phyloP scores from a whole-genome alignment of 2,329 filamentous ascomycete species.

The Fusarium sp. region DNA sequence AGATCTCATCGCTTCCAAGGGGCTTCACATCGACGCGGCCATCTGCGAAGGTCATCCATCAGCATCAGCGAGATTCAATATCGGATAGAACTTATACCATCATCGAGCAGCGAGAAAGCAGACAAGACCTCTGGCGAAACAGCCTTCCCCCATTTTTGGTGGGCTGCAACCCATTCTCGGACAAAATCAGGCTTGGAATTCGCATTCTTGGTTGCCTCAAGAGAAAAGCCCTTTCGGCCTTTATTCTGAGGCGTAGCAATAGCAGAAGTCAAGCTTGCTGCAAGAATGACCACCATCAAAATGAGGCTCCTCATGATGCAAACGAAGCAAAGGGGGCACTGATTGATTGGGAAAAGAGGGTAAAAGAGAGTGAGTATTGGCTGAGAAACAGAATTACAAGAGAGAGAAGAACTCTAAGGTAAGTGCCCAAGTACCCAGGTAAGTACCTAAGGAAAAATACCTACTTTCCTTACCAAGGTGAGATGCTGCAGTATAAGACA shows the following conservation, averaged over 20 bases:
- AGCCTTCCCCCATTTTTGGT: conserved; percentile 53
- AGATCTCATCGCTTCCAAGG: conserved; percentile 59
- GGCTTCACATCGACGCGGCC: conserved; percentile 54
- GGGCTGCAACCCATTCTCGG: conserved; percentile 52
- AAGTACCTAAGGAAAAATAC: too few relatives aligned
- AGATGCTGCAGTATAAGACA: background rate
- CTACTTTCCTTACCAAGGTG: too few relatives aligned
- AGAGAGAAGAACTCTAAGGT: background rate
- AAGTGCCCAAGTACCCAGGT: too few relatives aligned
- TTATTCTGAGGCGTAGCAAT: conserved; percentile 22
- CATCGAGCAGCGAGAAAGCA: conserved; percentile 49
- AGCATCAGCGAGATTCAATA: background rate
- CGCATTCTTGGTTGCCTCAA: conserved; percentile 45
- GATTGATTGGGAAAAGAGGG: background rate
- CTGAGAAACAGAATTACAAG: background rate
- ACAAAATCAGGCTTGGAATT: conserved; percentile 50
- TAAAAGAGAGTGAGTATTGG: background rate
- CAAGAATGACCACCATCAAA: conserved; percentile 34
- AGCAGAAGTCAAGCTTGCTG: conserved; percentile 26
- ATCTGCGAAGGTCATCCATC: conserved; percentile 48
- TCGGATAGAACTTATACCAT: conserved; percentile 38
- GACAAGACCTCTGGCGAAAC: conserved; percentile 36
- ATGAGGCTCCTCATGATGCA: conserved; percentile 35
- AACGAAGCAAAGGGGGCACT: background rate
- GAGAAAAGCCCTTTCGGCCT: conserved; percentile 46